A percentile compares a stretch with the other conserved stretches of the same genome.
Evolutionary conservation across 2,329 filamentous ascomycete genomes (phyloP).

Genomic region (Ploettnerulaceae sp.): DNA sequence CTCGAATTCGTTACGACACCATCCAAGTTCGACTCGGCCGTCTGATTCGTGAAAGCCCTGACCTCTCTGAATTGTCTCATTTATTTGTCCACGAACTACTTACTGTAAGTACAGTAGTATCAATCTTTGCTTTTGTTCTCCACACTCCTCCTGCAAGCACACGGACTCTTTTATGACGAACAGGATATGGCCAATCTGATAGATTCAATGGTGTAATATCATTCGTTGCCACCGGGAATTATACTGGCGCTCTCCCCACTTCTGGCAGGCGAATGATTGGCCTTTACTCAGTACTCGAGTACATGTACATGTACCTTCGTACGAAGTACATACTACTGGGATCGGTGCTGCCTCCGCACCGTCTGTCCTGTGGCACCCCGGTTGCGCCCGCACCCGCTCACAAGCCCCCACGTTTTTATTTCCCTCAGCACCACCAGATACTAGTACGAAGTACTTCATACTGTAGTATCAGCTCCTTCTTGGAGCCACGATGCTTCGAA

Average conservation of each 20-base stretch:
- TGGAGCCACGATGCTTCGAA: conserved; percentile 12
- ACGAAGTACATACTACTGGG: too few relatives aligned
- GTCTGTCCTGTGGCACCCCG: not conserved
- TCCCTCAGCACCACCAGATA: conserved; percentile 11
- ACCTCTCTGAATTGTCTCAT: conserved; percentile 6
- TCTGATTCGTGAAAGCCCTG: not conserved
- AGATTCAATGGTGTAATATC: not conserved
- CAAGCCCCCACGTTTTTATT: conserved; percentile 15
- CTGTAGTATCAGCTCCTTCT: conserved; percentile 2
- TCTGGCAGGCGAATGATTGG: conserved; percentile 13
- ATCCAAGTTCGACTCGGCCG: not conserved
- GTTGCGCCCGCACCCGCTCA: conserved; percentile 7
- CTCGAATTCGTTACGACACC: too few relatives aligned
- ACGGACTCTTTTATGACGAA: conserved; percentile 23
- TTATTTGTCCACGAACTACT: conserved; percentile 12
- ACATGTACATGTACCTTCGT: too few relatives aligned
- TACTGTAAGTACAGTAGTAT: too few relatives aligned
- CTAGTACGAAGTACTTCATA: conserved; percentile 12
- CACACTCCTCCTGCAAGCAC: conserved; percentile 23
- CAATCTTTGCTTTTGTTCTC: conserved; percentile 14
- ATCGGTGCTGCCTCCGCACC: too few relatives aligned
- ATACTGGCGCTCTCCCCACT: conserved; percentile 2
- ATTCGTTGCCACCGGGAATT: not conserved
- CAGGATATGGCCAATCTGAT: conserved; percentile 27
- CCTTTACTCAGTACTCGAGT: too few relatives aligned